phyloP scores from a whole-genome alignment of 345 rosid species.

The Gynandropsis gynandra region DNA sequence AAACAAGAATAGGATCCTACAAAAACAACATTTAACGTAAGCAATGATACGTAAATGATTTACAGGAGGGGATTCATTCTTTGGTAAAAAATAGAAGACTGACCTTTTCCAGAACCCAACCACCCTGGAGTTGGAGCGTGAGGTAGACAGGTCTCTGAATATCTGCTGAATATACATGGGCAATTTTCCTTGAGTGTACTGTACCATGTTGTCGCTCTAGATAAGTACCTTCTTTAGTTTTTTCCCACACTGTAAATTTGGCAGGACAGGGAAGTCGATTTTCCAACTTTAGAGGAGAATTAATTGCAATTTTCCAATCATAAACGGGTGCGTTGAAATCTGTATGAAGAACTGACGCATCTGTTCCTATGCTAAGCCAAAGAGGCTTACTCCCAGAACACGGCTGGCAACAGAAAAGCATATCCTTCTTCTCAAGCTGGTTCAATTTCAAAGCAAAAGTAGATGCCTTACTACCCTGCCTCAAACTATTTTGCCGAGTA shows the following conservation, averaged over 20 bases:
- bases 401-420: constrained; percentile 57
- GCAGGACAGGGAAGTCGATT: constrained; percentile 88
- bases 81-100: constrained; percentile 12
- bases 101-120: constrained; percentile 95
- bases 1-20: constrained; percentile 76
- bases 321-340: constrained; percentile 88
- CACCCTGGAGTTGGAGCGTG: constrained; percentile 69
- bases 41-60: not conserved
- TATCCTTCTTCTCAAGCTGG: constrained; percentile 89
- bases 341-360: constrained; percentile 84
- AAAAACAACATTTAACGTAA: constrained; percentile 20
- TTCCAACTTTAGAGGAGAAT: constrained; percentile 86
- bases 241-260: constrained; percentile 87
- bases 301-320: constrained; percentile 89
- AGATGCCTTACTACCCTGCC: constrained; percentile 50
- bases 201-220: constrained; percentile 59
- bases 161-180: constrained; percentile 64
- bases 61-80: constrained; percentile 8
- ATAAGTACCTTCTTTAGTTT: constrained; percentile 58
- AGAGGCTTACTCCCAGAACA: constrained; percentile 50
- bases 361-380: constrained; percentile 88
- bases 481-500: constrained; percentile 49
- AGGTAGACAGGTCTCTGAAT: constrained; percentile 68
- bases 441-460: constrained; percentile 51
- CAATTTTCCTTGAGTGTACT: constrained; percentile 52